These are phyloP conservation scores for Phytophthora sp. DNA, from an alignment of 352 stramenopile species.

Conservation along the genomic window DNA sequence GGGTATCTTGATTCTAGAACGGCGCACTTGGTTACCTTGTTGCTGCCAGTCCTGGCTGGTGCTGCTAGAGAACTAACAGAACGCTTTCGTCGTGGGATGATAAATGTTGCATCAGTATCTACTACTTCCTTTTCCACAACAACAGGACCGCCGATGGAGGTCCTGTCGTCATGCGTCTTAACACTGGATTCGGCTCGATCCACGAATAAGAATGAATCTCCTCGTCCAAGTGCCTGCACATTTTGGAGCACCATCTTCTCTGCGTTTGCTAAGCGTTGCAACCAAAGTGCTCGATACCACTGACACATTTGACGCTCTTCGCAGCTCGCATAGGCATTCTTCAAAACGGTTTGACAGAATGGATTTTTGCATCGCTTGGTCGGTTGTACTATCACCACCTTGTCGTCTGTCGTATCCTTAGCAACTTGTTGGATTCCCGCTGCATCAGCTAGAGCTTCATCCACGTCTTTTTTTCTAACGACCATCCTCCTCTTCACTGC, in stretches of 20 bases:
- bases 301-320: conserved; percentile 50
- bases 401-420: neutral
- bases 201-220: neutral
- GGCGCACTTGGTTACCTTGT: neutral
- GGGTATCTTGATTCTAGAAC: neutral
- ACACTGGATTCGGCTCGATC: neutral
- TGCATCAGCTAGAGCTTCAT: conserved; percentile 11
- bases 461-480: conserved; percentile 13
- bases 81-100: conserved; percentile 43
- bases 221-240: neutral
- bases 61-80: neutral
- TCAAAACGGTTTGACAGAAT: conserved; percentile 41
- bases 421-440: neutral
- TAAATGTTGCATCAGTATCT: conserved; percentile 11
- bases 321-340: conserved; percentile 39
- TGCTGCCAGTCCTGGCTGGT: neutral
- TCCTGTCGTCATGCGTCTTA: too few relatives aligned
- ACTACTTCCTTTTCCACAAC: conserved; percentile 1
- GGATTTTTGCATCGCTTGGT: conserved; percentile 41
- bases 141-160: too few relatives aligned
- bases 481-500: neutral
- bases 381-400: neutral
- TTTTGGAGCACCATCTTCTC: conserved; percentile 6
- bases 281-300: conserved; percentile 42
- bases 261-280: conserved; percentile 42